A percentile compares a stretch with the other conserved stretches of the same genome.
Conservation (phyloP, 176 grass and related monocot genomes). For the Otatea glauca region DNA sequence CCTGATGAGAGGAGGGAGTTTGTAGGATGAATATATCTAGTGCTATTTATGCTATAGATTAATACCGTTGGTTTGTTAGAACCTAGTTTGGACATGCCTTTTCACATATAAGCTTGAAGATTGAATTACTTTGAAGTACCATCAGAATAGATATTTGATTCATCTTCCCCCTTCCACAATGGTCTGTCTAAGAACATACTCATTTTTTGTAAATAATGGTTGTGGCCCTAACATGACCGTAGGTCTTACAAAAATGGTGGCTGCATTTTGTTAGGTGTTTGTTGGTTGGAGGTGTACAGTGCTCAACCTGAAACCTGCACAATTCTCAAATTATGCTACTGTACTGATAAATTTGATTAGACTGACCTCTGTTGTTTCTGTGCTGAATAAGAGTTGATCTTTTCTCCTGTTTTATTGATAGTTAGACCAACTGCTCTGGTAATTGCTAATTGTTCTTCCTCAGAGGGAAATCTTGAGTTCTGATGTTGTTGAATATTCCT, state of each 20-base stretch:
- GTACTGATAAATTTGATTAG: conserved; percentile 21
- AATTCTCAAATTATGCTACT: conserved; percentile 13
- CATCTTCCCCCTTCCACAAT: not conserved
- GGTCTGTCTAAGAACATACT: conserved; percentile 30
- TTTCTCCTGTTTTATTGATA: conserved; percentile 26
- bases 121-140: conserved; percentile 22
- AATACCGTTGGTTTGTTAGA: conserved; percentile 11
- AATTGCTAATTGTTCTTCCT: conserved; percentile 38
- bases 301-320: conserved; percentile 8
- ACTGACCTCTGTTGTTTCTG: conserved; percentile 25
- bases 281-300: not conserved
- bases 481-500: conserved; percentile 45
- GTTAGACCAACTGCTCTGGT: conserved; percentile 22
- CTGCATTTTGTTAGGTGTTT: conserved; percentile 9
- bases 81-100: conserved; percentile 28
- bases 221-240: not conserved
- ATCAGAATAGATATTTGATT: conserved; percentile 12
- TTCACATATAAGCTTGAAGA: not conserved
- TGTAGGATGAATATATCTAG: conserved; percentile 11
- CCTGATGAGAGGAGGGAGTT: not conserved
- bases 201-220: conserved; percentile 28
- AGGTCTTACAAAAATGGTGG: not conserved
- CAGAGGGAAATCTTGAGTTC: conserved; percentile 10
- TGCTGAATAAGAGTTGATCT: conserved; percentile 14
- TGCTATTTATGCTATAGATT: conserved; percentile 18